Evolutionary conservation across 768 basidiomycete species (phyloP).

Genomic region (Floccularia luteovirens): DNA sequence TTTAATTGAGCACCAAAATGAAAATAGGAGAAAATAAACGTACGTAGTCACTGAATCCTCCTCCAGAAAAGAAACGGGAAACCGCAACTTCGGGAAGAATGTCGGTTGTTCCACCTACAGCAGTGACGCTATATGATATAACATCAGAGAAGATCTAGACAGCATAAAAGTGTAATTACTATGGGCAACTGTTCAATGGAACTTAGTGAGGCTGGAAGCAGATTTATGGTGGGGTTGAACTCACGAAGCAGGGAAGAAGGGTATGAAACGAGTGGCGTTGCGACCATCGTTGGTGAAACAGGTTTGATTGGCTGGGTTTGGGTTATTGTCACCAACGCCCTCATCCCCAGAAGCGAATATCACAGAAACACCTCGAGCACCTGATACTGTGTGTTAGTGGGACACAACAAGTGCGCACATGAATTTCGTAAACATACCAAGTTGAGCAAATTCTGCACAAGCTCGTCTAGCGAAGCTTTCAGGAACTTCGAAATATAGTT

Average conservation of each 20-base stretch:
- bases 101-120: slow-evolving; percentile 54
- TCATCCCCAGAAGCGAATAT: slow-evolving; percentile 61
- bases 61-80: slow-evolving; percentile 49
- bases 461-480: slow-evolving; percentile 34
- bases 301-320: slow-evolving; percentile 41
- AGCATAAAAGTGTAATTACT: slow-evolving; percentile 26
- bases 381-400: slow-evolving; percentile 11
- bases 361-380: slow-evolving; percentile 63
- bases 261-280: slow-evolving; percentile 48
- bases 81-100: slow-evolving; percentile 45
- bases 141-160: neutral
- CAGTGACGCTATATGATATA: slow-evolving; percentile 45
- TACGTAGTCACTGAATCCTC: slow-evolving; percentile 68
- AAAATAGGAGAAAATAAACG: slow-evolving; percentile 8
- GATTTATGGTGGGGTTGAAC: slow-evolving; percentile 7
- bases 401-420: neutral
- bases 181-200: slow-evolving; percentile 29
- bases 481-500: slow-evolving; percentile 30
- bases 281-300: slow-evolving; percentile 56
- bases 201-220: too few relatives aligned
- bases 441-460: slow-evolving; percentile 42
- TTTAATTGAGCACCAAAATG: slow-evolving; percentile 19
- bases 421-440: slow-evolving; percentile 27
- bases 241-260: slow-evolving; percentile 52
- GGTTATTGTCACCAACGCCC: slow-evolving; percentile 63